Conservation (phyloP, 345 rosid species). For the Clausena lansium region DNA sequence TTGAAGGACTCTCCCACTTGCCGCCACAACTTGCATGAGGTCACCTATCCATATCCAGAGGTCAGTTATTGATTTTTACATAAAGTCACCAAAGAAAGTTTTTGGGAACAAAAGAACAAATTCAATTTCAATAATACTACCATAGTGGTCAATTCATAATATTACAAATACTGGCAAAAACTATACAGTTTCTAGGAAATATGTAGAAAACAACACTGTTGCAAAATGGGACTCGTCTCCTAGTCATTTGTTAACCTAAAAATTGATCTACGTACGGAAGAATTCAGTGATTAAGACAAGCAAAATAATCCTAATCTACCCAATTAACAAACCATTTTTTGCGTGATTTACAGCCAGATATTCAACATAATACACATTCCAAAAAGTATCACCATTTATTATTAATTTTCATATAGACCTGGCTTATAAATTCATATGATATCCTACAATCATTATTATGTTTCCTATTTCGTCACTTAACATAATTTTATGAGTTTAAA, state of each 20-base stretch:
- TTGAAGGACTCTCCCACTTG: slow-evolving; percentile 82
- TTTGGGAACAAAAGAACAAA: not conserved
- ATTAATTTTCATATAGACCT: not conserved
- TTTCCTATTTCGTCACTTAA: not conserved
- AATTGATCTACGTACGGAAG: not conserved
- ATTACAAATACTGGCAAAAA: not conserved
- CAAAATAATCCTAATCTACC: not conserved
- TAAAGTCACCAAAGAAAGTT: not conserved
- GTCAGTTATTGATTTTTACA: not conserved
- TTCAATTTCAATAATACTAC: not conserved
- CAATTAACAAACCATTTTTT: not conserved
- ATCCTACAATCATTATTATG: not conserved
- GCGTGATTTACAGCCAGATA: not conserved
- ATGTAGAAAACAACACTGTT: not conserved
- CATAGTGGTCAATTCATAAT: not conserved
- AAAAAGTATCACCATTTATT: not conserved
- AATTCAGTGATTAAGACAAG: not conserved
- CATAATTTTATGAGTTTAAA: not conserved
- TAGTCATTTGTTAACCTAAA: not conserved
- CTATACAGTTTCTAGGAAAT: not conserved
- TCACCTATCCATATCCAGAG: slow-evolving; percentile 42
- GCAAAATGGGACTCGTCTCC: not conserved
- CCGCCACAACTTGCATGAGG: slow-evolving; percentile 70
- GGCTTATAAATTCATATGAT: not conserved
- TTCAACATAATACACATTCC: not conserved